Conservation (phyloP, 169 alveolate genomes). For the Eimeria mitis region DNA sequence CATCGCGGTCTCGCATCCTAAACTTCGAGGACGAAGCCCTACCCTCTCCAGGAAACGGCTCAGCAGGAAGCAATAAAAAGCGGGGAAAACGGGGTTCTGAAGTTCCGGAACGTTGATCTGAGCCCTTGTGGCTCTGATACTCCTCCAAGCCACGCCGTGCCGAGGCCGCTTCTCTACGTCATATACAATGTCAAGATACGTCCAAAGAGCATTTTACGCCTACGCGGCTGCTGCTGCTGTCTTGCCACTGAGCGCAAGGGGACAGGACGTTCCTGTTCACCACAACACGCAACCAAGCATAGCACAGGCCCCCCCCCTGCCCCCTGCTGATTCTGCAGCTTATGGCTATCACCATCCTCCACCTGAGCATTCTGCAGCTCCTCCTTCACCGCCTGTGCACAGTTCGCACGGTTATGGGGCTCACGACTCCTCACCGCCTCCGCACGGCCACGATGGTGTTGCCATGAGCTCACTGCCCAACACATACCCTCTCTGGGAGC, state of each 20-base stretch:
- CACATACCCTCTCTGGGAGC: conserved; percentile 46
- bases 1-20: not conserved
- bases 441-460: conserved; percentile 3
- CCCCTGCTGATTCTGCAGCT: conserved; percentile 31
- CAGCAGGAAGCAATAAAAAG: not conserved
- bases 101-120: not conserved
- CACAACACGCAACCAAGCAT: conserved; percentile 37
- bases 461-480: not conserved
- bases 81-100: not conserved
- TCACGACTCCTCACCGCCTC: conserved; percentile 51
- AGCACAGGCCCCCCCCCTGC: conserved; percentile 36
- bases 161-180: not conserved
- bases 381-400: conserved; percentile 44
- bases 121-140: not conserved
- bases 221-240: conserved; percentile 60
- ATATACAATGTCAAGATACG: conserved; percentile 11
- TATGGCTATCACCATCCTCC: conserved; percentile 60
- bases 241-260: conserved; percentile 24
- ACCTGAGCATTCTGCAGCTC: conserved; percentile 19
- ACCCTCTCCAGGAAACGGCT: not conserved
- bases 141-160: not conserved
- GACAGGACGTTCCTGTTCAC: conserved; percentile 57
- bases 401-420: conserved; percentile 76
- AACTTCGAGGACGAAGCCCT: not conserved
- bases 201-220: conserved; percentile 50